Evolutionary conservation across 208 protist species (phyloP).

Genomic region (Leishmania lainsoni): DNA sequence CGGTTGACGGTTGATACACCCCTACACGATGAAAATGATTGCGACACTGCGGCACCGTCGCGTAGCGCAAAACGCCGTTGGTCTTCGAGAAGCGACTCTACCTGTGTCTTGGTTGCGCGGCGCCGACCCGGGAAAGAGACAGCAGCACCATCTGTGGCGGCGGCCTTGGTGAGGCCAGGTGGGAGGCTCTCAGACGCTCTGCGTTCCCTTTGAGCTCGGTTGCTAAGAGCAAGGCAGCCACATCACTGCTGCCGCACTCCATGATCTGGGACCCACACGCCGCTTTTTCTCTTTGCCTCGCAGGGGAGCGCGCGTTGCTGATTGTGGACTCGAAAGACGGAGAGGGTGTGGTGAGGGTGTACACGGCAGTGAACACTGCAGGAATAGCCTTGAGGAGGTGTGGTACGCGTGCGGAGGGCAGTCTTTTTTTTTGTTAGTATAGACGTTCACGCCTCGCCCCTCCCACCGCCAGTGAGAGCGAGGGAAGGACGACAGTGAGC

Average conservation of each 20-base stretch:
- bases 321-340: neutral
- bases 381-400: neutral
- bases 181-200: neutral
- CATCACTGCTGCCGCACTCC: slow-evolving; percentile 8
- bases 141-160: neutral
- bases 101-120: neutral
- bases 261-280: neutral
- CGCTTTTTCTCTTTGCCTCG: too few relatives aligned
- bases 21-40: too few relatives aligned
- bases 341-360: neutral
- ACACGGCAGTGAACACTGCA: neutral
- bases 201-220: slow-evolving; percentile 7
- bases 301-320: too few relatives aligned
- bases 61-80: slow-evolving; percentile 14
- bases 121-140: neutral
- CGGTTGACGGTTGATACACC: neutral
- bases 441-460: too few relatives aligned
- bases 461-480: too few relatives aligned
- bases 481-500: too few relatives aligned
- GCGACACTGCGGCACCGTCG: neutral
- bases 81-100: slow-evolving; percentile 19
- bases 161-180: neutral
- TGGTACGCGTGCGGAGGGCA: neutral
- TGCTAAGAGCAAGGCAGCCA: slow-evolving; percentile 25
- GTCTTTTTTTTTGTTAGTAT: too few relatives aligned